Base-by-base conservation (phyloP, 768 basidiomycete species). In the Suillus bovinus region DNA sequence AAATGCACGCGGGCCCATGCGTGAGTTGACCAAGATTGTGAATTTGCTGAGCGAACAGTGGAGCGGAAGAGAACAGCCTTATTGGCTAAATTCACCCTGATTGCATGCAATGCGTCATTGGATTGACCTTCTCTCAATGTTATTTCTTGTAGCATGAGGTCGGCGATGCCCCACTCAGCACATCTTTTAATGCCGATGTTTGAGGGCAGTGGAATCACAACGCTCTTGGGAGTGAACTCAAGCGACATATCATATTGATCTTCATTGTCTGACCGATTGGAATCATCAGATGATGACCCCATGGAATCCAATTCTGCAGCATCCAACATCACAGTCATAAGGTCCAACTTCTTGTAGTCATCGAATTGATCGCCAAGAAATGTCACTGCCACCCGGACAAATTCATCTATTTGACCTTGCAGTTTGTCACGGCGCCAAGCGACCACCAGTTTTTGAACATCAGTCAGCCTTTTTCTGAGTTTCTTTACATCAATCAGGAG, bases 71-170 rank as follows among this genome's bases (percentile, higher is more conserved):
- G 46, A 20, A 63, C 58, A 2, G 66, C 54, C 36, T 66, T 68
- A 10, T 68, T 8, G 2, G 61, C 61, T 4, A 67, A 39, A 3
- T 61, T 52, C 0, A 60, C 6, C 11, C 59, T 2, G 9, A 68
- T 5, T 1, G 29, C 36, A 5, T 68, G 59, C 2, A 68, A 58
- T 17, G 61, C 58, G 34, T 69, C 66, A 56, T 67, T 69, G 6
- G 64, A 66, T n/a, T 41, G 39, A 0, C 17, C 39, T 41, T 41
- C 39, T 41, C 39, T 38, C 1, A 38, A 38, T 5, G 1, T 5
- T 16, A 38, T 38, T 6, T 38, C 38, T 16, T 38, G 16, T 2
- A 41, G 17, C 2, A 41, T 7, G 6, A 41, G 39, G 39, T 41
- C 17, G 0, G 39, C 17, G 3, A 41, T 2, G 0, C 17, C 39